phyloP scores from a whole-genome alignment of 2,329 filamentous ascomycete species.

The Clonostachys chloroleuca region DNA sequence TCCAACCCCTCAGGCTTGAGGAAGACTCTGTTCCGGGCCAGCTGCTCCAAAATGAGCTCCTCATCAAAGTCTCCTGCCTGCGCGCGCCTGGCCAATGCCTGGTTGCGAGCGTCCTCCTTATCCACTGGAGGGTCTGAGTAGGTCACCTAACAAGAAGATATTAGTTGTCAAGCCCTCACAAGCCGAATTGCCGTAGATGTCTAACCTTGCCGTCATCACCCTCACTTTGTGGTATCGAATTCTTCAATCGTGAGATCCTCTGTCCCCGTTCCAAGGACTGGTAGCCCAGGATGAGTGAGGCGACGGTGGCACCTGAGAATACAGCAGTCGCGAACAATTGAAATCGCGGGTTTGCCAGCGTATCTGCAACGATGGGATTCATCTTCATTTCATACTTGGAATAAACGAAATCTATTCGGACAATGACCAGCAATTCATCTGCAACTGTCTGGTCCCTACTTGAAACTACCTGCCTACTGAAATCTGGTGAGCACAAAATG shows the following conservation, averaged over 20 bases:
- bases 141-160: too few species aligned
- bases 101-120: conserved; percentile 58
- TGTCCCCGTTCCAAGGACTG: conserved; percentile 54
- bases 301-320: conserved; percentile 55
- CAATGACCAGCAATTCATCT: too few species aligned
- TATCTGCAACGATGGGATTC: conserved; percentile 38
- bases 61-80: conserved; percentile 62
- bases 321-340: conserved; percentile 71
- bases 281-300: conserved; percentile 56
- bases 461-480: too few species aligned
- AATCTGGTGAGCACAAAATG: too few species aligned
- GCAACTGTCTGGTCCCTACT: too few species aligned
- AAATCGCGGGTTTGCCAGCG: conserved; percentile 37
- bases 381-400: conserved; percentile 15
- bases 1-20: conserved; percentile 76
- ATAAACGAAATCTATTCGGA: background rate
- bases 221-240: conserved; percentile 45
- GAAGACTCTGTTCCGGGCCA: conserved; percentile 90
- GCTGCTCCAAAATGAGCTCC: conserved; percentile 88
- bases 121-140: conserved; percentile 23
- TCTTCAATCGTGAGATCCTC: conserved; percentile 52
- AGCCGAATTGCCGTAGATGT: too few species aligned
- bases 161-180: too few species aligned
- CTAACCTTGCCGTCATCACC: too few species aligned
- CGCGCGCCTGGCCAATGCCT: conserved; percentile 53